Conservation (phyloP, 2,329 filamentous ascomycete genomes). For the Alternaria longipes region DNA sequence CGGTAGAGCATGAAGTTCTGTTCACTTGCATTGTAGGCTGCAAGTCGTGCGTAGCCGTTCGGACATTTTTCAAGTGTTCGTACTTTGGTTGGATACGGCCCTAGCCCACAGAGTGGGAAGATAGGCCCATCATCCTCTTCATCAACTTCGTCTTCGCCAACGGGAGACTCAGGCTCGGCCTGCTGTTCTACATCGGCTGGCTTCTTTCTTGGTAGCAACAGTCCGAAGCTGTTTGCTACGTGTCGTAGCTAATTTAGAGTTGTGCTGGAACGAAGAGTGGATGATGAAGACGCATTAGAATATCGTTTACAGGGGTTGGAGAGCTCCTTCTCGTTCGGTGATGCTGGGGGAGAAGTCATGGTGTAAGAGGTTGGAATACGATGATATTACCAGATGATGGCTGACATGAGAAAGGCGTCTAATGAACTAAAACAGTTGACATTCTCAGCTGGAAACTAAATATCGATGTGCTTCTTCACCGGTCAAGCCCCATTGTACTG, state of each 20-base stretch:
- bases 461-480: background rate
- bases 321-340: background rate
- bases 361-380: background rate
- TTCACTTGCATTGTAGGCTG: constrained; percentile 42
- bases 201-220: background rate
- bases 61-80: constrained; percentile 32
- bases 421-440: background rate
- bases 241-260: background rate
- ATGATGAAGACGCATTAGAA: background rate
- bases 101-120: background rate
- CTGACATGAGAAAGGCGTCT: background rate
- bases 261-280: background rate
- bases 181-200: background rate
- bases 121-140: background rate
- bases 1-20: constrained; percentile 44
- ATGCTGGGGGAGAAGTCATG: background rate
- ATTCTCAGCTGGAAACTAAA: background rate
- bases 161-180: no score
- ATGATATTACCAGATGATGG: background rate
- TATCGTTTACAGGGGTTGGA: background rate
- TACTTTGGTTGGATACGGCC: background rate
- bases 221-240: background rate
- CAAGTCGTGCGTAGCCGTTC: constrained; percentile 39
- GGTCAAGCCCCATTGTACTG: background rate
- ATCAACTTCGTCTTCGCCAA: background rate